These are phyloP conservation scores for Phalaenopsis aphrodite DNA, from an alignment of 106 monocot species.

Conservation along the genomic window DNA sequence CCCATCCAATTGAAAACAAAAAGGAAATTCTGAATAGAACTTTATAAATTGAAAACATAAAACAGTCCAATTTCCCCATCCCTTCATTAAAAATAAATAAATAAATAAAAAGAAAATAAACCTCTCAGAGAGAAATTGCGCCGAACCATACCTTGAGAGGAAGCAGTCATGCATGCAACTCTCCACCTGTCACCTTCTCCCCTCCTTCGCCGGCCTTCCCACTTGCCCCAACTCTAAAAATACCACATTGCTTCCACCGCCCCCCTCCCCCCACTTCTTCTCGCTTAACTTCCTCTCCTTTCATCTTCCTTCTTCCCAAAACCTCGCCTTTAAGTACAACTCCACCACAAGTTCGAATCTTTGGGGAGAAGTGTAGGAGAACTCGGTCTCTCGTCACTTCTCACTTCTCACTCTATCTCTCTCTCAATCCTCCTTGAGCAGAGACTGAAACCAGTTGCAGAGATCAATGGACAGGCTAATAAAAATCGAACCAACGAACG, in stretches of 20 bases:
- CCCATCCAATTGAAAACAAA: too few species aligned
- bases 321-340: background rate
- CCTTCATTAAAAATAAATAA: too few species aligned
- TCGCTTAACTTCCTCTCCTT: background rate
- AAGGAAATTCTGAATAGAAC: too few species aligned
- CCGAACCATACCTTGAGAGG: too few species aligned
- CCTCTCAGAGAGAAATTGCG: too few species aligned
- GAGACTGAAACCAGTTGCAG: background rate
- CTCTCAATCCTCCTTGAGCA: background rate
- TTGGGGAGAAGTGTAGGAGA: background rate
- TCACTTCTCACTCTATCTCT: background rate
- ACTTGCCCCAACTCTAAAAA: background rate
- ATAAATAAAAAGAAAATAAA: too few species aligned
- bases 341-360: background rate
- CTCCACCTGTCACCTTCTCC: background rate
- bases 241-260: background rate
- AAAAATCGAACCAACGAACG: constrained; percentile 37
- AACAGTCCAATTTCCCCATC: too few species aligned
- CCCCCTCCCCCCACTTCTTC: too few species aligned
- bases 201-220: background rate
- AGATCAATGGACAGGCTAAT: constrained; percentile 31
- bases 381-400: background rate
- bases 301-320: background rate
- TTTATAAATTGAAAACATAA: too few species aligned
- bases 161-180: background rate